phyloP scores from a whole-genome alignment of 441 rosid species.

The Croton laevigatus region DNA sequence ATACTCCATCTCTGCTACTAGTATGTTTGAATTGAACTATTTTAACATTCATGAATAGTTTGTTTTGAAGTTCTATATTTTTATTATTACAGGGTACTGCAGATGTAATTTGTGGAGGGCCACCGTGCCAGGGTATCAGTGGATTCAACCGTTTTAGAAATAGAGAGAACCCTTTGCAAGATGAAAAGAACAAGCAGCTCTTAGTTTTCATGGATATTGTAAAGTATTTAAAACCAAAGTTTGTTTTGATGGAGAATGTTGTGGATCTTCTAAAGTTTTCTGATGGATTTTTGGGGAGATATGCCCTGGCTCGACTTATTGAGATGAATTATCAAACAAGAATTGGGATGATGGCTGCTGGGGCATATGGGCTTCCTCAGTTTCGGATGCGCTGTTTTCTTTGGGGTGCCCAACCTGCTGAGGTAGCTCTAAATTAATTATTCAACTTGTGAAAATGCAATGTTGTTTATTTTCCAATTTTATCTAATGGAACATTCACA shows the following conservation, averaged over 20 bases:
- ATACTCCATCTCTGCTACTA: neutral
- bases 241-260: slow-evolving; percentile 79
- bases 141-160: slow-evolving; percentile 77
- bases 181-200: slow-evolving; percentile 65
- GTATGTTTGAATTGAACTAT: neutral
- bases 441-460: neutral
- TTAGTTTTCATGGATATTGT: slow-evolving; percentile 66
- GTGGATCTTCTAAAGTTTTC: slow-evolving; percentile 67
- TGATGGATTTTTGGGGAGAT: slow-evolving; percentile 57
- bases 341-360: slow-evolving; percentile 84
- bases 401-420: slow-evolving; percentile 65
- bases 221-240: slow-evolving; percentile 60
- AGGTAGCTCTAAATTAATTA: slow-evolving; percentile 31
- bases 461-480: neutral
- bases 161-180: slow-evolving; percentile 45
- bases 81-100: slow-evolving; percentile 46
- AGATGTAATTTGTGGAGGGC: slow-evolving; percentile 86
- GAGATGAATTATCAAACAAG: slow-evolving; percentile 69
- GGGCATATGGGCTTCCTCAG: slow-evolving; percentile 87
- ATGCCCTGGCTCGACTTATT: slow-evolving; percentile 62
- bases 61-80: neutral
- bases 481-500: neutral
- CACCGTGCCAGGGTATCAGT: slow-evolving; percentile 92
- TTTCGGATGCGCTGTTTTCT: slow-evolving; percentile 72
- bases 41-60: neutral